Evolutionary conservation across 192 early-diverging fungal genomes (phyloP).

Genomic region (Coemansia pectinata): DNA sequence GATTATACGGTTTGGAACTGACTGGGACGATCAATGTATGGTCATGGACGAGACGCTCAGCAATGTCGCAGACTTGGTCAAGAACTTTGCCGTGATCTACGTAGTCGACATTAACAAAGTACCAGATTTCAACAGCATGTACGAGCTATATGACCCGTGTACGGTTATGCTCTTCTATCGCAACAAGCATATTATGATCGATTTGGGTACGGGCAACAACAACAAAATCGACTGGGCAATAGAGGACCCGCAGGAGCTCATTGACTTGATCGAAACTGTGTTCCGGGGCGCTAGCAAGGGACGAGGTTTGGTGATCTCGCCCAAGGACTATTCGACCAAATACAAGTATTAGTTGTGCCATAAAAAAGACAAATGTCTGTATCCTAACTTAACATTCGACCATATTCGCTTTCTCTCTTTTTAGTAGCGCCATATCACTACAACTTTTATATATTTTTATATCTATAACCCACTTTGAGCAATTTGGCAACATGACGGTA

Average conservation of each 20-base stretch:
- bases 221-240: slow-evolving; percentile 99
- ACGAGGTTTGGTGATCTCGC: slow-evolving; percentile 93
- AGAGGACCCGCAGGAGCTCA: slow-evolving; percentile 94
- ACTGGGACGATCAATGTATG: slow-evolving; percentile 97
- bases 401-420: not conserved
- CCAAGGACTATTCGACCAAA: slow-evolving; percentile 97
- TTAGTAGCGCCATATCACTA: not conserved
- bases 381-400: not conserved
- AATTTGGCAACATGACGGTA: slow-evolving; percentile 21
- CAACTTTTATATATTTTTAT: not conserved
- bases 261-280: slow-evolving; percentile 89
- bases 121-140: slow-evolving; percentile 94
- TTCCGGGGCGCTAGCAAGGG: slow-evolving; percentile 96
- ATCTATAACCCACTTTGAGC: not conserved
- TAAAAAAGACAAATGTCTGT: not conserved
- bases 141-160: slow-evolving; percentile 98
- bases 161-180: slow-evolving; percentile 97
- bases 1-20: slow-evolving; percentile 95
- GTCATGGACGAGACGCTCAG: slow-evolving; percentile 97
- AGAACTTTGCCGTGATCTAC: slow-evolving; percentile 98
- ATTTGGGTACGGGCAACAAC: slow-evolving; percentile 99
- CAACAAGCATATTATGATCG: slow-evolving; percentile 99
- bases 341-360: slow-evolving; percentile 81
- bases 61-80: slow-evolving; percentile 89
- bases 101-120: slow-evolving; percentile 95